phyloP scores from a whole-genome alignment of 257 asterid species.

The Solanum medicagineum region DNA sequence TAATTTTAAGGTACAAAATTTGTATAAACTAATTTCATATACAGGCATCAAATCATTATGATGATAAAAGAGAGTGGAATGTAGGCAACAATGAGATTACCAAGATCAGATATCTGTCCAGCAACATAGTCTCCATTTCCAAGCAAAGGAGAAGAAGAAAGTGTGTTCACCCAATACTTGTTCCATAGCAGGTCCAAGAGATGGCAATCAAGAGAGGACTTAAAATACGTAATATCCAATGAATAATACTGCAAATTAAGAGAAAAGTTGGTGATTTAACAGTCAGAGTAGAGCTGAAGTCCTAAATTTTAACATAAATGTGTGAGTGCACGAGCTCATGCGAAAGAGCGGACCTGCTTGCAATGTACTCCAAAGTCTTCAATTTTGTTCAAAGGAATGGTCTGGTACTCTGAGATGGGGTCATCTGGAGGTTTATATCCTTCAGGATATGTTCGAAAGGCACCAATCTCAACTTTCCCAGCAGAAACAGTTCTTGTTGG shows the following conservation, averaged over 20 bases:
- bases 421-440: conserved; percentile 98
- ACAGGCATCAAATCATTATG: neutral
- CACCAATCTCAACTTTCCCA: conserved; percentile 98
- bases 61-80: neutral
- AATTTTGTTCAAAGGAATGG: conserved; percentile 93
- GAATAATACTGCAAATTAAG: conserved; percentile 62
- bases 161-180: conserved; percentile 98
- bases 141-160: conserved; percentile 95
- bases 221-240: conserved; percentile 85
- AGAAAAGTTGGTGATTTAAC: neutral
- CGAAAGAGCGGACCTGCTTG: conserved; percentile 53
- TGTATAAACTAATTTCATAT: neutral
- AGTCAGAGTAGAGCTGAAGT: neutral
- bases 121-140: conserved; percentile 92
- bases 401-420: conserved; percentile 92
- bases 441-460: conserved; percentile 90
- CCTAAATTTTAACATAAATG: neutral
- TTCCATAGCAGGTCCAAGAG: conserved; percentile 96
- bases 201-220: conserved; percentile 84
- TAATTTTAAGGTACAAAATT: neutral
- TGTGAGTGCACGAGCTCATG: neutral
- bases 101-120: conserved; percentile 94
- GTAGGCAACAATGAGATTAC: conserved; percentile 17
- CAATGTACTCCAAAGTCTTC: conserved; percentile 99
- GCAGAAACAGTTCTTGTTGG: conserved; percentile 98